These are phyloP conservation scores for Pyrus bretschneideri DNA, from an alignment of 306 rosid genomes.

Conservation along the genomic window DNA sequence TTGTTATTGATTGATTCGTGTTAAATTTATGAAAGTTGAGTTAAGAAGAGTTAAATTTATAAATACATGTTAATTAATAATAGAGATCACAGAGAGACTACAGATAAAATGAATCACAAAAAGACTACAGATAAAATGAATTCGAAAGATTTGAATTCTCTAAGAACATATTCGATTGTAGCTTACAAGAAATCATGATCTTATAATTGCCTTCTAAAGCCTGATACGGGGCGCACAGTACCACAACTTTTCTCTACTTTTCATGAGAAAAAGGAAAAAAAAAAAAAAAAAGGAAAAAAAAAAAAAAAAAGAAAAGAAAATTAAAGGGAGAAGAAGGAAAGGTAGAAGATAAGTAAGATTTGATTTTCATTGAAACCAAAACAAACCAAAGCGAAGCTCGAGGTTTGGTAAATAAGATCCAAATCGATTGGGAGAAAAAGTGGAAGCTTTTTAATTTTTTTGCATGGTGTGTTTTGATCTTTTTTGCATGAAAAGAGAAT, in stretches of 20 bases:
- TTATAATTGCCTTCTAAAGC: constrained; percentile 37
- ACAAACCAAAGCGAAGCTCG: constrained; percentile 35
- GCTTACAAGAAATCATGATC: constrained; percentile 70
- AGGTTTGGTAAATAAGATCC: constrained; percentile 35
- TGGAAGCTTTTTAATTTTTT: constrained; percentile 20
- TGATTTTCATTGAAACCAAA: constrained; percentile 37
- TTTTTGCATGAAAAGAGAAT: constrained; percentile 46
- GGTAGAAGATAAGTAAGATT: constrained; percentile 33
- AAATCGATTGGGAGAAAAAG: constrained; percentile 15
- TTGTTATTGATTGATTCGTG: no score
- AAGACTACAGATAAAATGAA: no score
- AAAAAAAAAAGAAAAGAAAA: background rate
- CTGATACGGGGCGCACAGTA: background rate
- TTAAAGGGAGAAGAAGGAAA: constrained; percentile 2
- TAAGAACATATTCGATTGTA: constrained; percentile 33
- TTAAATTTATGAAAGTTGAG: no score
- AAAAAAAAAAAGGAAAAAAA: constrained; percentile 5
- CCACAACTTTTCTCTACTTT: constrained; percentile 62
- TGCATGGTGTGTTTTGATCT: constrained; percentile 2
- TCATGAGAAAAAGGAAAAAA: constrained; percentile 24
- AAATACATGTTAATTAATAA: no score
- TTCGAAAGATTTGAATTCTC: background rate
- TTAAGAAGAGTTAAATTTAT: no score
- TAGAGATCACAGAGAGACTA: no score
- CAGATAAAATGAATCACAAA: no score